phyloP scores from a whole-genome alignment of 768 basidiomycete species.

The Plicaturopsis crispa region DNA sequence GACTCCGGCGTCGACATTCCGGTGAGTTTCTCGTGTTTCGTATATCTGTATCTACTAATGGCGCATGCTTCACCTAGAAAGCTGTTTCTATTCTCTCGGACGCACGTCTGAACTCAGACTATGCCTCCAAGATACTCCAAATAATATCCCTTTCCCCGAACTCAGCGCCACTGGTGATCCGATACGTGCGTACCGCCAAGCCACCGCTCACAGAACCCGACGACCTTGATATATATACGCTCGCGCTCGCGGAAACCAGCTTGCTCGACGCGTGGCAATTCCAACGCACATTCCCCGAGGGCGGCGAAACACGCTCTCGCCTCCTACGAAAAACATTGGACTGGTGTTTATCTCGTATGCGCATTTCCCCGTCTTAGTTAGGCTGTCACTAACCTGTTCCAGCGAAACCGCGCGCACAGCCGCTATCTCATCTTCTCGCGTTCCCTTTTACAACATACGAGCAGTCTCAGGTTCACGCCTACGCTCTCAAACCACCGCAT shows the following conservation, averaged over 20 bases:
- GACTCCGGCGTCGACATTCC: conserved; percentile 61
- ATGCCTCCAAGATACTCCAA: conserved; percentile 70
- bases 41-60: conserved; percentile 2
- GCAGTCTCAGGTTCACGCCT: conserved; percentile 45
- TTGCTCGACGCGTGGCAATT: conserved; percentile 71
- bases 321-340: conserved; percentile 53
- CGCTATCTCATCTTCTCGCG: conserved; percentile 55
- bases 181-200: conserved; percentile 70
- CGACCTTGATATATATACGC: conserved; percentile 63
- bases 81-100: conserved; percentile 72
- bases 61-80: conserved; percentile 39
- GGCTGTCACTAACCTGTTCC: conserved; percentile 6
- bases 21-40: conserved; percentile 34
- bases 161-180: conserved; percentile 50
- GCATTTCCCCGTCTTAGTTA: background rate
- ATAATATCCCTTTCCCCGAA: conserved; percentile 44
- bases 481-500: conserved; percentile 50
- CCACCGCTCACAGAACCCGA: conserved; percentile 61
- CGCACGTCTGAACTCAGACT: conserved; percentile 66
- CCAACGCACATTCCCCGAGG: conserved; percentile 63
- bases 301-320: conserved; percentile 40
- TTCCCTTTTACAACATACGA: conserved; percentile 64
- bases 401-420: conserved; percentile 54
- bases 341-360: conserved; percentile 68
- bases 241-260: conserved; percentile 59